Percentiles rank a stretch among this genome's conserved stretches.
These are phyloP conservation scores for Pseudozyma hubeiensis DNA, from an alignment of 1,284 basidiomycete species.

Conservation along the genomic window DNA sequence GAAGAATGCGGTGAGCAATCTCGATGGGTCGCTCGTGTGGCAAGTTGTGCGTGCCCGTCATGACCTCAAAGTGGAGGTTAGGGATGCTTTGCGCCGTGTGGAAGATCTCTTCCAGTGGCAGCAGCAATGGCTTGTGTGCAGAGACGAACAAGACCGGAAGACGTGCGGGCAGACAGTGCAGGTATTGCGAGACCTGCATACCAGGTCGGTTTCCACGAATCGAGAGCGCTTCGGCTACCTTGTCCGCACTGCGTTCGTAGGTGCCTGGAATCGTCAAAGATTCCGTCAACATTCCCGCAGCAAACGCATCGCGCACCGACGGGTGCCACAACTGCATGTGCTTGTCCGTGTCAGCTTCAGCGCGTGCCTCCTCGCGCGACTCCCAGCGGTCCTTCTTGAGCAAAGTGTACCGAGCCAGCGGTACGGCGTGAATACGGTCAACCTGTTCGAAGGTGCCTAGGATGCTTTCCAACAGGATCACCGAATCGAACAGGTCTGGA, in stretches of 20 bases:
- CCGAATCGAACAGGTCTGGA: constrained; percentile 41
- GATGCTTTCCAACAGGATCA: constrained; percentile 40
- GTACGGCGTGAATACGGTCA: constrained; percentile 27
- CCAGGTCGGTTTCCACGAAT: constrained; percentile 49
- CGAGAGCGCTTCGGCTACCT: constrained; percentile 40
- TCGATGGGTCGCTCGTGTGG: constrained; percentile 42
- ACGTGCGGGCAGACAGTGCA: constrained; percentile 40
- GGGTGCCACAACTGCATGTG: constrained; percentile 45
- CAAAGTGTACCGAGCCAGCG: constrained; percentile 47
- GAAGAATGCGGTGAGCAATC: constrained; percentile 43
- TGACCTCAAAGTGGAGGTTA: constrained; percentile 45
- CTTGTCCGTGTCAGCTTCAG: constrained; percentile 37
- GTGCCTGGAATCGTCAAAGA: constrained; percentile 31
- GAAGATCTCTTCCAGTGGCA: constrained; percentile 42
- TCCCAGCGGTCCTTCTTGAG: constrained; percentile 44
- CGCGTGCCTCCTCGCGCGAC: constrained; percentile 35
- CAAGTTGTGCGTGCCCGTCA: constrained; percentile 48
- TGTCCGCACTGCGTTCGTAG: constrained; percentile 41
- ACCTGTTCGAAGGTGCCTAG: constrained; percentile 32
- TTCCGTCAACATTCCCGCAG: constrained; percentile 38
- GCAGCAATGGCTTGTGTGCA: constrained; percentile 41
- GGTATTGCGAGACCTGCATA: constrained; percentile 33
- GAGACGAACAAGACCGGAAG: constrained; percentile 39
- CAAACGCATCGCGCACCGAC: constrained; percentile 37
- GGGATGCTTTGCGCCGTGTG: constrained; percentile 41